Conservation (phyloP, 257 asterid genomes). For the Jacaranda mimosifolia region DNA sequence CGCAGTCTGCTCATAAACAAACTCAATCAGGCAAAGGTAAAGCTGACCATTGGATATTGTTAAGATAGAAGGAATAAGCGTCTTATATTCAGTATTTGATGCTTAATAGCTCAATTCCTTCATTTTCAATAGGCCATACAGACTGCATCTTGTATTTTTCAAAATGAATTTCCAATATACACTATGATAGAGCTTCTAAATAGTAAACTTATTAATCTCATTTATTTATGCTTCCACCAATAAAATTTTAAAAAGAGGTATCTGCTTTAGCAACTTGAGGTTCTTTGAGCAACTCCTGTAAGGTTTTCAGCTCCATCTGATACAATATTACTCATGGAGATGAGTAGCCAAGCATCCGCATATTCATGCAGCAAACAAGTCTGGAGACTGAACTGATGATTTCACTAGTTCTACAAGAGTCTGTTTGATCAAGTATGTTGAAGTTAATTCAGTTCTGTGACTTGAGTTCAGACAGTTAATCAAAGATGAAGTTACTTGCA, state of each 20-base stretch:
- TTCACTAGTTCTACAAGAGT: background rate
- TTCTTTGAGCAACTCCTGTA: background rate
- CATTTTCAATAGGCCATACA: background rate
- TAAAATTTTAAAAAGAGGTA: background rate
- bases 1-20: background rate
- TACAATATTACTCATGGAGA: background rate
- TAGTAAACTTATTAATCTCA: constrained; percentile 8
- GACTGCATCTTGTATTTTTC: background rate
- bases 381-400: background rate
- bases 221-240: background rate
- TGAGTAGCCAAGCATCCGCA: background rate
- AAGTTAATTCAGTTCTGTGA: background rate
- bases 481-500: background rate
- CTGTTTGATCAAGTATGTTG: background rate
- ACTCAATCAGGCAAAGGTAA: constrained; percentile 1
- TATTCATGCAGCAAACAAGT: background rate
- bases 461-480: background rate
- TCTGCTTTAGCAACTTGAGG: background rate
- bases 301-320: constrained; percentile 8
- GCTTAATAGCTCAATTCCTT: background rate
- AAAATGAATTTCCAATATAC: background rate
- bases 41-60: background rate
- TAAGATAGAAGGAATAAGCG: background rate
- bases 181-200: background rate
- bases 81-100: constrained; percentile 1